A percentile compares a stretch with the other conserved stretches of the same genome.
Evolutionary conservation across 1,139 yeast species (phyloP).

Genomic region (Yamadazyma jaroonii): DNA sequence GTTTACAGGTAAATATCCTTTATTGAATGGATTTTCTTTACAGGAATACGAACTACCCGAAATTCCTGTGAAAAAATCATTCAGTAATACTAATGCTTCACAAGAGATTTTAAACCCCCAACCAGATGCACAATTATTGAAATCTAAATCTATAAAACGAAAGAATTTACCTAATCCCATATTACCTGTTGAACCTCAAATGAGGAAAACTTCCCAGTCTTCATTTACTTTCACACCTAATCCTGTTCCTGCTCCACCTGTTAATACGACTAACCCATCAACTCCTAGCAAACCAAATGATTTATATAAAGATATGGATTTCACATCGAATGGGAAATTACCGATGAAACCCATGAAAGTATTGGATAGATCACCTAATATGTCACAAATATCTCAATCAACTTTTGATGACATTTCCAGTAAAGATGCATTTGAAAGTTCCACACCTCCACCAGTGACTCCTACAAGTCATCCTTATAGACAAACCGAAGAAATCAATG

Average conservation of each 20-base stretch:
- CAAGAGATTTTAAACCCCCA: constrained; percentile 22
- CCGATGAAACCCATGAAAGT: constrained; percentile 45
- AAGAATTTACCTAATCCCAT: constrained; percentile 27
- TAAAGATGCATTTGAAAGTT: background rate
- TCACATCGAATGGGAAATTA: constrained; percentile 42
- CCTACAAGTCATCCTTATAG: background rate
- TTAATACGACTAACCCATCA: background rate
- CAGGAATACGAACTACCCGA: constrained; percentile 37
- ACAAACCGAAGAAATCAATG: constrained; percentile 16
- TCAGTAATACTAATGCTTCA: constrained; percentile 7
- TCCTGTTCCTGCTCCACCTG: background rate
- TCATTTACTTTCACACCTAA: constrained; percentile 8
- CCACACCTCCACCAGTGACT: background rate
- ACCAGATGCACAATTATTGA: constrained; percentile 24
- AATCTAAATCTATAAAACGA: constrained; percentile 25
- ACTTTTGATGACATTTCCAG: constrained; percentile 11
- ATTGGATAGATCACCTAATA: constrained; percentile 17
- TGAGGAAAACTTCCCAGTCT: constrained; percentile 12
- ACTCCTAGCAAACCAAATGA: constrained; percentile 11
- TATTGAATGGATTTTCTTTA: constrained; percentile 38
- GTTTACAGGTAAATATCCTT: constrained; percentile 67
- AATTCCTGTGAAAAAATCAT: constrained; percentile 20
- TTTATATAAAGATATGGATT: constrained; percentile 36
- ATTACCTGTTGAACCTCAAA: constrained; percentile 21
- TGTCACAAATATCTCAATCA: constrained; percentile 12